Evolutionary conservation across 2,329 filamentous ascomycete species (phyloP), one percentile per base, ranked within the genome.

Genomic region (Nothomitra cinnamomea): DNA sequence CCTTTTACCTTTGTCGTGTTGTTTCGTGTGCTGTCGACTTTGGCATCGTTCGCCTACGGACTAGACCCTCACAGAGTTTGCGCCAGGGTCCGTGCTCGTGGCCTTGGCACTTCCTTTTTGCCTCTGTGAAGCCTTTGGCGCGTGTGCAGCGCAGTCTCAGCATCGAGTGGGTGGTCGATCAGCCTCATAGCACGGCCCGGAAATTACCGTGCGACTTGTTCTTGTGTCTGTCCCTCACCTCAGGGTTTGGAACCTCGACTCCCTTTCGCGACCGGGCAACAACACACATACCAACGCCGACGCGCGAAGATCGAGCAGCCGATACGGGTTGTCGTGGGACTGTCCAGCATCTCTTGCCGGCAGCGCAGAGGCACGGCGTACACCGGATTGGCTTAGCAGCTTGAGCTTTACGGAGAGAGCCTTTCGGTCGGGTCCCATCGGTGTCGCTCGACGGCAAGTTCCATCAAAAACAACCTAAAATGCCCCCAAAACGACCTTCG

Each of bases 401-500:
- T 35, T 24, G 17, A 17, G 13, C 32, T 19, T 1, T 19, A 35
- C 45, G 25, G 45, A 49, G 45, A 17, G n/a, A 24, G 2, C 24
- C 12, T 28, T 28, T 22, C 15, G 48, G n/a, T 51, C 48, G 25
- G 8, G 24, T 51, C 25, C 17, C 17, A 28, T 51, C 35, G 19
- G n/a, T 52, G 35, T 32, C 50, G 50, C 40, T 43, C 35, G 51
- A 40, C 53, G 53, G 53, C 50, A 54, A 54, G 35, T 54, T 54
- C 53, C 53, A 38, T 53, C 52, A 25, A 3, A 5, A 28, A 17
- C 2, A 22, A 28, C 52, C n/a, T 22, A 43, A 54, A 28, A 57
- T 57, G 56, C 56, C 56, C 28, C 56, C 56, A 8, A 57, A 57
- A 51, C 55, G 53, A 19, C 40, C 49, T 15, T 25, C 51, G 17